phyloP scores from a whole-genome alignment of 1,284 basidiomycete genomes.

The Taiwanofungus camphoratus region DNA sequence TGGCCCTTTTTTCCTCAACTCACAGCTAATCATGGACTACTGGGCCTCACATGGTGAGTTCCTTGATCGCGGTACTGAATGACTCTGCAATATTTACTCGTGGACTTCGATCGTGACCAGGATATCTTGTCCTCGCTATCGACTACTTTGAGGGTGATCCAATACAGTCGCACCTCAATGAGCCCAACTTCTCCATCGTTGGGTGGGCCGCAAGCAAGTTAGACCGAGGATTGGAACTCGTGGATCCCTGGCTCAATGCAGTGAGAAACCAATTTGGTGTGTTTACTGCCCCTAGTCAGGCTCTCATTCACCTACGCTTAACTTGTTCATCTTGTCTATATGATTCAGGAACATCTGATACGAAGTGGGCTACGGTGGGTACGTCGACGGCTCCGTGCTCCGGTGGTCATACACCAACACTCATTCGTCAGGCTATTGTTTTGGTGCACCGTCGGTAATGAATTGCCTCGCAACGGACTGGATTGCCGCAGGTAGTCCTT shows the following conservation, averaged over 20 bases:
- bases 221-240: conserved; percentile 29
- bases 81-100: background rate
- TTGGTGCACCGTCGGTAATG: conserved; percentile 48
- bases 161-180: conserved; percentile 30
- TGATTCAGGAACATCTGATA: conserved; percentile 10
- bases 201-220: conserved; percentile 35
- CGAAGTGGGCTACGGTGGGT: conserved; percentile 35
- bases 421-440: conserved; percentile 44
- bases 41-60: conserved; percentile 43
- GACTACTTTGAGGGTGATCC: conserved; percentile 56
- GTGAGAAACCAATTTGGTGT: conserved; percentile 40
- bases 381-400: conserved; percentile 8
- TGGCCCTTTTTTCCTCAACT: conserved; percentile 44
- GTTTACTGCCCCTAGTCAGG: conserved; percentile 4
- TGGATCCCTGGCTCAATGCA: conserved; percentile 45
- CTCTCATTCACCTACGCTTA: background rate
- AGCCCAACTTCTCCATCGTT: conserved; percentile 31
- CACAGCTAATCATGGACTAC: conserved; percentile 45
- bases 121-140: conserved; percentile 45
- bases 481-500: conserved; percentile 27
- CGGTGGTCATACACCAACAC: background rate
- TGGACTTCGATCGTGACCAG: conserved; percentile 22
- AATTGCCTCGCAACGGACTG: conserved; percentile 37
- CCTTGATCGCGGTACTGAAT: background rate
- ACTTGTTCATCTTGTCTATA: background rate